These are phyloP conservation scores for Penicillium atrosanguineum DNA, from an alignment of 495 filamentous ascomycete species.

Conservation along the genomic window DNA sequence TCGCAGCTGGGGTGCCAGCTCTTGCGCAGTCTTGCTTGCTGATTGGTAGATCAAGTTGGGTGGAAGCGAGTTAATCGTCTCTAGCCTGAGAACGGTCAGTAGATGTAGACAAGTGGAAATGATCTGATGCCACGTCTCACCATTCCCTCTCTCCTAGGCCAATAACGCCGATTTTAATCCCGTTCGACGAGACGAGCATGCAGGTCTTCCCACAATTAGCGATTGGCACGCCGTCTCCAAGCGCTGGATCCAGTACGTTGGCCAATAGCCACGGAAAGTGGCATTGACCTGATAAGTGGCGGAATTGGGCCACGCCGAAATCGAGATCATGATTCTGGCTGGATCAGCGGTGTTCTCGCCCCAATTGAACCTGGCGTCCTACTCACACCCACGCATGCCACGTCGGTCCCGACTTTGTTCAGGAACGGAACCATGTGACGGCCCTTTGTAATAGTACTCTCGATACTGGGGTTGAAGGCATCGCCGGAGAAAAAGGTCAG, in stretches of 20 bases:
- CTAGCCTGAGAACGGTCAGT: conserved; percentile 55
- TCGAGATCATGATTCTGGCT: conserved; percentile 84
- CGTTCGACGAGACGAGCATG: conserved; percentile 75
- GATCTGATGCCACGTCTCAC: conserved; percentile 24
- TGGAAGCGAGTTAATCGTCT: conserved; percentile 81
- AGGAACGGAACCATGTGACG: conserved; percentile 86
- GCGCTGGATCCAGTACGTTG: conserved; percentile 76
- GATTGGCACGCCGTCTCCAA: conserved; percentile 66
- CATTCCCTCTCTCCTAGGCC: conserved; percentile 77
- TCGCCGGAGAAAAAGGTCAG: conserved; percentile 88
- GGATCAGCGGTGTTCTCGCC: conserved; percentile 13
- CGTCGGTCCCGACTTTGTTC: conserved; percentile 71
- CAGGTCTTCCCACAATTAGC: conserved; percentile 65
- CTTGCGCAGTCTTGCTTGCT: conserved; percentile 65
- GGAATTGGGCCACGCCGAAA: conserved; percentile 82
- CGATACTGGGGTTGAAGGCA: conserved; percentile 85
- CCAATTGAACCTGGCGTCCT: conserved; percentile 1
- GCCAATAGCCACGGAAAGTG: conserved; percentile 87
- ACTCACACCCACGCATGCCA: conserved; percentile 76
- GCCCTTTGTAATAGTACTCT: conserved; percentile 84
- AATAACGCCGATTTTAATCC: conserved; percentile 80
- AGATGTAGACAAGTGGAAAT: neutral
- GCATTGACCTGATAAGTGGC: conserved; percentile 68
- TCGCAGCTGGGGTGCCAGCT: conserved; percentile 66
- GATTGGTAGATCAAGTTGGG: conserved; percentile 77